Percentiles rank a stretch among this genome's conserved stretches.
phyloP scores from a whole-genome alignment of 2,329 filamentous ascomycete genomes.

The Cladophialophora psammophila region DNA sequence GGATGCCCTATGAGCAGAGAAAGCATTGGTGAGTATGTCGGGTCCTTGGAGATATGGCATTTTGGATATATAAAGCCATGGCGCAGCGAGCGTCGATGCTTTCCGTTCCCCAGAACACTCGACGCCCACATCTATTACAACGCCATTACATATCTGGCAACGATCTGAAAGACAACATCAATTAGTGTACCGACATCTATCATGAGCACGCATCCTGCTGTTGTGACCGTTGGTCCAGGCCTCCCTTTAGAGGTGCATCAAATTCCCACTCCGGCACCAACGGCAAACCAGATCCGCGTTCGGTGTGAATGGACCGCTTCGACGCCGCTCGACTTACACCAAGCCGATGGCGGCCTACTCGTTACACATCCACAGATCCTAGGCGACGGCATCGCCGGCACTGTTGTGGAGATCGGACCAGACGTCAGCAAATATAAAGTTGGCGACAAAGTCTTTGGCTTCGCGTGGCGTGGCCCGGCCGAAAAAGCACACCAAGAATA shows the following conservation, averaged over 20 bases:
- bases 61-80: conserved; percentile 9
- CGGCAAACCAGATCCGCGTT: conserved; percentile 59
- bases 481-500: conserved; percentile 65
- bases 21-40: neutral
- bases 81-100: neutral
- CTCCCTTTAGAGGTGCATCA: conserved; percentile 47
- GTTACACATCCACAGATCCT: conserved; percentile 59
- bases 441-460: conserved; percentile 65
- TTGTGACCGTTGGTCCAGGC: conserved; percentile 51
- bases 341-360: conserved; percentile 66
- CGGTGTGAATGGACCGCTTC: conserved; percentile 66
- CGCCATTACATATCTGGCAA: neutral
- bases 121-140: neutral
- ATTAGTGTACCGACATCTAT: neutral
- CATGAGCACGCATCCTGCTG: conserved; percentile 50
- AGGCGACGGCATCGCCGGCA: conserved; percentile 62
- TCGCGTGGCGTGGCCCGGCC: conserved; percentile 56
- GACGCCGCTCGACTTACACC: conserved; percentile 68
- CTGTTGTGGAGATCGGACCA: conserved; percentile 60
- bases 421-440: conserved; percentile 54
- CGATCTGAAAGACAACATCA: neutral
- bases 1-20: neutral
- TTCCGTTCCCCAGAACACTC: neutral
- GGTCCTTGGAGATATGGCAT: neutral
- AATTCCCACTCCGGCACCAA: conserved; percentile 47